Percentiles rank a stretch among this genome's conserved stretches.
These are phyloP conservation scores for Spatholobus suberectus DNA, from an alignment of 306 rosid species.

Conservation along the genomic window DNA sequence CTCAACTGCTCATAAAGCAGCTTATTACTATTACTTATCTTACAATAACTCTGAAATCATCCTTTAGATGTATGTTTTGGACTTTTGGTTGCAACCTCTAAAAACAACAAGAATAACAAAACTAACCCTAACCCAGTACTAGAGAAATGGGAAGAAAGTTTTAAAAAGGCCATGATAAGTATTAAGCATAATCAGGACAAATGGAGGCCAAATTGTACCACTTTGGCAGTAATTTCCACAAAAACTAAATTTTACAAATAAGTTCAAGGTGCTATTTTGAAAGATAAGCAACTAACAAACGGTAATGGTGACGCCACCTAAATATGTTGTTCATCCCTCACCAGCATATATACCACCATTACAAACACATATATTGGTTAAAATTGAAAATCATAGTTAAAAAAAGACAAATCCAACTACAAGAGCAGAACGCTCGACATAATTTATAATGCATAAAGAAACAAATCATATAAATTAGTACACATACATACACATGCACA, in stretches of 20 bases:
- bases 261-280: slow-evolving; percentile 18
- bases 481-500: not conserved
- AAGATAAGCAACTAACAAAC: slow-evolving; percentile 4
- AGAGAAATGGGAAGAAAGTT: slow-evolving; percentile 2
- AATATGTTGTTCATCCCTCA: slow-evolving; percentile 20
- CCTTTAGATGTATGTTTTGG: slow-evolving; percentile 1
- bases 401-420: not conserved
- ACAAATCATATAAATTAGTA: not conserved
- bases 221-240: slow-evolving; percentile 19
- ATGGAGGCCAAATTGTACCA: not conserved
- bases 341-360: slow-evolving; percentile 9
- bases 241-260: slow-evolving; percentile 5
- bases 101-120: slow-evolving; percentile 17
- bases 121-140: slow-evolving; percentile 16
- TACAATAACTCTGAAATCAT: not conserved
- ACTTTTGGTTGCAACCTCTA: not conserved
- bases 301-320: not conserved
- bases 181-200: not conserved
- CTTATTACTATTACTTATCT: not conserved
- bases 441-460: not conserved
- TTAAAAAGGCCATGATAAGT: not conserved
- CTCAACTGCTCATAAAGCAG: slow-evolving; percentile 11
- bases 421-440: not conserved
- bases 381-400: not conserved
- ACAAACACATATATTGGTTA: not conserved